Conservation (phyloP, 306 rosid species). For the Vigna radiata region DNA sequence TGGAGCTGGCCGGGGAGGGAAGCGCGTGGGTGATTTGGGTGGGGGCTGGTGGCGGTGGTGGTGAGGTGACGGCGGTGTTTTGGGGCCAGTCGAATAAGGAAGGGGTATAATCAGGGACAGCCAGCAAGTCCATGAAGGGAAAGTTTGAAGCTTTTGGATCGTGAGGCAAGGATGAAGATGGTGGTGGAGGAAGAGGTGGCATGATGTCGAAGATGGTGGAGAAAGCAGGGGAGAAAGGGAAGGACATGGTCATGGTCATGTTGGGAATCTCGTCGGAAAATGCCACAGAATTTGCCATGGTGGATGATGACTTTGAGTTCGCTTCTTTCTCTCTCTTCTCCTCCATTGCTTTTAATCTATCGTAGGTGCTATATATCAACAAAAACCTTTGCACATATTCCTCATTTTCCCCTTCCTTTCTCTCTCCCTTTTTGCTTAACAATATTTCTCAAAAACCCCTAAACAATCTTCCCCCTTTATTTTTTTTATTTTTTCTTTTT, state of each 20-base stretch:
- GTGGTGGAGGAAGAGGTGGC: constrained; percentile 35
- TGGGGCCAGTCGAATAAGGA: constrained; percentile 62
- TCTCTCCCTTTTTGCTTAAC: neutral
- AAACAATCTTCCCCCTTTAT: constrained; percentile 36
- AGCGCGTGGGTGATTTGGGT: constrained; percentile 6
- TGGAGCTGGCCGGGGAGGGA: constrained; percentile 53
- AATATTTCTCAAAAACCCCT: constrained; percentile 42
- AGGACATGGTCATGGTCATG: neutral
- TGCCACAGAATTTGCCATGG: constrained; percentile 54
- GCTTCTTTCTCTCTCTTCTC: constrained; percentile 54
- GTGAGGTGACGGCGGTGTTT: neutral
- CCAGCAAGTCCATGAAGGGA: constrained; percentile 60
- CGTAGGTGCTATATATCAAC: constrained; percentile 16
- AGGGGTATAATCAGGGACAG: constrained; percentile 42
- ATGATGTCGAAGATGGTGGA: constrained; percentile 55
- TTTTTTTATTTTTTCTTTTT: constrained; percentile 9
- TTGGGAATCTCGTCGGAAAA: constrained; percentile 64
- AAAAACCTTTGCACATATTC: constrained; percentile 55
- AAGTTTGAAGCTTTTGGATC: constrained; percentile 44
- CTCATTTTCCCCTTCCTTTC: constrained; percentile 41
- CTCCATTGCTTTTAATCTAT: constrained; percentile 54
- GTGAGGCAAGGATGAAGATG: constrained; percentile 1
- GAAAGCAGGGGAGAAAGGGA: constrained; percentile 2
- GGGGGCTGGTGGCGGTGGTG: constrained; percentile 4
- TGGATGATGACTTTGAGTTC: constrained; percentile 23